Evolutionary conservation across 176 grass and related monocot genomes (phyloP), one percentile per base, ranked within the genome.

Genomic region (Otatea glauca): DNA sequence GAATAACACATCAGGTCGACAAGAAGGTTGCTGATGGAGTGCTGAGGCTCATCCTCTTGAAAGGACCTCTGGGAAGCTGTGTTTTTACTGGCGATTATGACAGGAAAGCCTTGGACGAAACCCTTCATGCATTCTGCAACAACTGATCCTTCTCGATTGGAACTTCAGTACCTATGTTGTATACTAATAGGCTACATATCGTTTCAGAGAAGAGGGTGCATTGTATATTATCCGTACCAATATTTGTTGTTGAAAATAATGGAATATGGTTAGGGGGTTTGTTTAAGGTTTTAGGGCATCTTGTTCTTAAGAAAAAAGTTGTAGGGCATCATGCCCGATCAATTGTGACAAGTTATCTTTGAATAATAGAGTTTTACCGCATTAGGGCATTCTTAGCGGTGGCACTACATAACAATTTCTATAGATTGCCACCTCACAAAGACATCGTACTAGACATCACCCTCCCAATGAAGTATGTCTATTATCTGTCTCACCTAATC

Each of bases 1-100:
- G 84, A 15, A 83, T 80, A 17, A 53, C 35, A 5, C 34, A 35
- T 68, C 59, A 99, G 96, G 96, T 99, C 55, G 96, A 99, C 84
- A 99, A 99, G 88, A 99, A 99, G 88, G 96, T 99, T 53, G 96
- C 96, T 25, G 96, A 99, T 83, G 96, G 96, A 88, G 76, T 99
- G 88, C 56, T 99, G 18, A 94, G 96, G 66, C 90, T 96, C 53
- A 99, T 99, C 80, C 91, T 96, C 42, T 79, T 96, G 45, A 96
- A 96, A 89, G 96, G 96, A 7, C 90, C 93, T 66, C 75, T 99
- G 60, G 96, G 93, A 34, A 81, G 78, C 75, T 99, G 96, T 84
- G 91, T 99, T 59, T 99, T 99, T 79, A 96, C 96, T 0, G 96
- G 96, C 14, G 91, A 99, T 49, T 96, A 96, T 29, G 88, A 99